Base-by-base conservation (phyloP, 768 basidiomycete genomes). In the Russula sp. region DNA sequence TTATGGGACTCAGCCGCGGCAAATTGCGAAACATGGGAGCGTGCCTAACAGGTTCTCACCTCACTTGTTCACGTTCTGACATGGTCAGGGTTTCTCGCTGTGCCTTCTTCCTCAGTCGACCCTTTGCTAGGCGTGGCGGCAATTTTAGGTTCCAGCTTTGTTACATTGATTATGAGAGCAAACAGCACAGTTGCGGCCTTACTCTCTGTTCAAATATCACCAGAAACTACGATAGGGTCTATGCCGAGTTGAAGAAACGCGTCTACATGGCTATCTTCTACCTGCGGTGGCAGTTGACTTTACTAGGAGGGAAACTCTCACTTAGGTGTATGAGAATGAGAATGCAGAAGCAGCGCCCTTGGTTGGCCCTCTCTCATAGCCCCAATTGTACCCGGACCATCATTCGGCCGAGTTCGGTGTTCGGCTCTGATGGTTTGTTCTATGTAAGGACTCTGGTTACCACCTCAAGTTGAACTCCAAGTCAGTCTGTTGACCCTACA, bases 401-500 rank as follows among this genome's bases (percentile, higher is more conserved):
- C n/a, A n/a, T 90, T 62, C 76, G 87, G 34, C 88, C 88, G 5
- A 87, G 86, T 62, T 73, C 90, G 34, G 79, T 90, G 2, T 90
- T 90, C 71, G 89, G 88, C 3, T 86, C 84, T 0, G 88, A 90
- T 66, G 79, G 82, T n/a, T 87, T 90, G 73, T 90, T 90, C 71
- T 82, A 81, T 61, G n/a, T n/a, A n/a, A n/a, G n/a, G n/a, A n/a
- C n/a, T n/a, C n/a, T n/a, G n/a, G n/a, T n/a, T n/a, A n/a, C n/a
- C n/a, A n/a, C n/a, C n/a, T n/a, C n/a, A n/a, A n/a, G n/a, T n/a
- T n/a, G 51, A 39, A 43, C 29, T n/a, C n/a, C n/a, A n/a, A n/a
- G n/a, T n/a, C n/a, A n/a, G n/a, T n/a, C 29, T 5, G 5, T 54
- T 35, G 35, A 43, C 52, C 13, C 9, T 55, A n/a, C 29, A 36